Evolutionary conservation across 352 stramenopile species (phyloP).

Genomic region (Stephanocyclus meneghinianus): DNA sequence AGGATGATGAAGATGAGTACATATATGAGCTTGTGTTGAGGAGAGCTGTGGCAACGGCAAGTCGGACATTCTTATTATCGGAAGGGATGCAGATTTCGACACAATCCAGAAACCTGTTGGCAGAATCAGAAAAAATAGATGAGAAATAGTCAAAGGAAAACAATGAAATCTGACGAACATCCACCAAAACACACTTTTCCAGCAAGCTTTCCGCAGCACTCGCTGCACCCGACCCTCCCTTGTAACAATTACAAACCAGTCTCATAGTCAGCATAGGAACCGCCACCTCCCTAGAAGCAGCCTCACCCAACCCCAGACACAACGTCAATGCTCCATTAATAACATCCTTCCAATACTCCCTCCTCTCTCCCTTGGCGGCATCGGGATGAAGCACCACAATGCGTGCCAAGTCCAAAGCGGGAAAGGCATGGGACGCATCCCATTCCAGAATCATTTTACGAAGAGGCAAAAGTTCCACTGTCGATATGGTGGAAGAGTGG

Average conservation of each 20-base stretch:
- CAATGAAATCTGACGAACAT: background rate
- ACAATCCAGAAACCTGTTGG: constrained; percentile 59
- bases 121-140: background rate
- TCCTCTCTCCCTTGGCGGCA: constrained; percentile 49
- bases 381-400: constrained; percentile 89
- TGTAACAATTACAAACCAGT: constrained; percentile 72
- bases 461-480: constrained; percentile 80
- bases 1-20: constrained; percentile 36
- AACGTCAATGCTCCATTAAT: constrained; percentile 32
- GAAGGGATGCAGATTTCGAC: constrained; percentile 51
- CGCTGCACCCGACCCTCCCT: constrained; percentile 60
- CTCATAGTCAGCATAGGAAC: constrained; percentile 79
- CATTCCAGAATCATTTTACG: constrained; percentile 81
- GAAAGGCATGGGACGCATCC: constrained; percentile 86
- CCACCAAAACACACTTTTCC: constrained; percentile 32
- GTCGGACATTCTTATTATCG: constrained; percentile 77
- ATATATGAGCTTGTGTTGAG: constrained; percentile 75
- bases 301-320: constrained; percentile 46
- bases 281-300: constrained; percentile 54
- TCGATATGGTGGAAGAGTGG: constrained; percentile 87
- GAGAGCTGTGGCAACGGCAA: constrained; percentile 72
- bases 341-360: constrained; percentile 60
- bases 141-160: background rate
- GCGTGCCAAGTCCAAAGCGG: constrained; percentile 89
- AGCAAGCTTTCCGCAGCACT: constrained; percentile 47